A percentile compares a stretch with the other conserved stretches of the same genome.
Conservation (phyloP, 2,329 filamentous ascomycete genomes). For the Davidsoniella eucalypti region DNA sequence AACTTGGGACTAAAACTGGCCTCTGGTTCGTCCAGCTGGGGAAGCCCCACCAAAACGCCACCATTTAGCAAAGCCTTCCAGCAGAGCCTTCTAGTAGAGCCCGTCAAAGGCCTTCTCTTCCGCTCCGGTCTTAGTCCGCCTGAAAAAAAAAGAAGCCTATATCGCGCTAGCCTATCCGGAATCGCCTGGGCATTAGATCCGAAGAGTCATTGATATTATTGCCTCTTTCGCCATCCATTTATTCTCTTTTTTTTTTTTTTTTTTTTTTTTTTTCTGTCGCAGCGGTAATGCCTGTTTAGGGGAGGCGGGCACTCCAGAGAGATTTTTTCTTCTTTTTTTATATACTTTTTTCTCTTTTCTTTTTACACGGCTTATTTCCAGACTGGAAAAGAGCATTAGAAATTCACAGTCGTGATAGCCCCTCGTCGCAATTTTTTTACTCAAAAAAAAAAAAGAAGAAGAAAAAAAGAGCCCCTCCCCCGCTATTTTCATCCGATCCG, state of each 20-base stretch:
- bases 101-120: background rate
- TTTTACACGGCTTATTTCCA: too few relatives aligned
- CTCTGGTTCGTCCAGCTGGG: slow-evolving; percentile 13
- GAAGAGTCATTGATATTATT: background rate
- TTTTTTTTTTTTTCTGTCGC: background rate
- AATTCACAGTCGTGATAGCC: too few relatives aligned
- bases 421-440: background rate
- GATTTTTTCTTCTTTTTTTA: too few relatives aligned
- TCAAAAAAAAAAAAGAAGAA: background rate
- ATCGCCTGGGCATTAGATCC: background rate
- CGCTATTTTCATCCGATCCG: slow-evolving; percentile 5
- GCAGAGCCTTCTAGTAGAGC: too few relatives aligned
- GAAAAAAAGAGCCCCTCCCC: background rate
- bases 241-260: background rate
- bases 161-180: background rate
- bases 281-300: too few relatives aligned
- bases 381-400: too few relatives aligned
- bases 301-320: too few relatives aligned
- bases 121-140: slow-evolving; percentile 1
- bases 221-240: background rate
- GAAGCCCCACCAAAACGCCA: background rate
- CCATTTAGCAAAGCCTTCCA: background rate
- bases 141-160: background rate
- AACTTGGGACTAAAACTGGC: too few relatives aligned
- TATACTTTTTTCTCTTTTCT: too few relatives aligned